Evolutionary conservation across 2,329 filamentous ascomycete genomes (phyloP).

Genomic region (Teratosphaeriaceae sp.): DNA sequence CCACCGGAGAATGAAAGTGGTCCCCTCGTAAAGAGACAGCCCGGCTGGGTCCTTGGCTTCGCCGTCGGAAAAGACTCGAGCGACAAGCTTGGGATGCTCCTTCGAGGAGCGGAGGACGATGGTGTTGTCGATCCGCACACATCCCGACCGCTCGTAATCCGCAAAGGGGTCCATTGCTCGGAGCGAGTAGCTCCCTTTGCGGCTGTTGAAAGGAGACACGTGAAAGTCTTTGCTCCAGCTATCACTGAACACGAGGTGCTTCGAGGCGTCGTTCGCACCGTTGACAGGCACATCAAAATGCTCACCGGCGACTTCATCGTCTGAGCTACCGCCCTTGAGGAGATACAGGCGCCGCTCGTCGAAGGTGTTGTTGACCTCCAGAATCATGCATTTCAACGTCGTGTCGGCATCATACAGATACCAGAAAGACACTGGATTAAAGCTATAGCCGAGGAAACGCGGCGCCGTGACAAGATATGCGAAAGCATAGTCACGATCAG

Average conservation of each 20-base stretch:
- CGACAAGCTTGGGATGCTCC: slow-evolving; percentile 53
- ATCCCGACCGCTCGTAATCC: slow-evolving; percentile 18
- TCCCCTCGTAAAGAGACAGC: slow-evolving; percentile 32
- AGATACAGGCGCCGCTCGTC: slow-evolving; percentile 64
- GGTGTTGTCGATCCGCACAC: slow-evolving; percentile 47
- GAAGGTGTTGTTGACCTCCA: slow-evolving; percentile 74
- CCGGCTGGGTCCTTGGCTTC: slow-evolving; percentile 44
- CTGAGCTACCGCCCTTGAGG: slow-evolving; percentile 27
- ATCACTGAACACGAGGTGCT: slow-evolving; percentile 37
- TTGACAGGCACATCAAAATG: background rate
- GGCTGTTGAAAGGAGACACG: slow-evolving; percentile 65
- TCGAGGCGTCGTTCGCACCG: background rate
- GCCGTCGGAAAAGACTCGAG: slow-evolving; percentile 51
- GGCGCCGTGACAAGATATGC: slow-evolving; percentile 67
- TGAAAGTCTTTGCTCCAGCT: slow-evolving; percentile 67
- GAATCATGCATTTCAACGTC: slow-evolving; percentile 56
- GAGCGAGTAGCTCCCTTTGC: slow-evolving; percentile 43
- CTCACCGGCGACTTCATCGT: background rate
- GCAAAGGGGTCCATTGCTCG: slow-evolving; percentile 41
- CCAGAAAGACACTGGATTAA: slow-evolving; percentile 75
- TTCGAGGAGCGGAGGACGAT: slow-evolving; percentile 58
- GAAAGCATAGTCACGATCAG: slow-evolving; percentile 55
- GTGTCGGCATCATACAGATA: slow-evolving; percentile 60
- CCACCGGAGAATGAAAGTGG: slow-evolving; percentile 40
- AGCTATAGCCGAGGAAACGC: slow-evolving; percentile 61